Percentiles rank a stretch among this genome's conserved stretches.
phyloP scores from a whole-genome alignment of 306 rosid species.

The Neltuma alba region DNA sequence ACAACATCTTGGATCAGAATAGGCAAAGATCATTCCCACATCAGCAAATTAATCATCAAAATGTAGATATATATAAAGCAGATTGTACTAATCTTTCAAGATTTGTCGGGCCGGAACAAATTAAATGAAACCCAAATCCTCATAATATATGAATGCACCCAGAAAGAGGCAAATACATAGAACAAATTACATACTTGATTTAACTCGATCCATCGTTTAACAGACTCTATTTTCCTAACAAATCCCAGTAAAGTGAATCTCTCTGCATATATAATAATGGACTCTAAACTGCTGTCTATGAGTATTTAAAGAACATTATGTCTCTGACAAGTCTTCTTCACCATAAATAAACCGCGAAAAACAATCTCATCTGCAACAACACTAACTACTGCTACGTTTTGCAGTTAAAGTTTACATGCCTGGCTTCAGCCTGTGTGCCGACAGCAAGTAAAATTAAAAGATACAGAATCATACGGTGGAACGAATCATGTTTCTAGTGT shows the following conservation, averaged over 20 bases:
- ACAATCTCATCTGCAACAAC: background rate
- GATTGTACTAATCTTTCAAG: background rate
- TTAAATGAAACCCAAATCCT: constrained; percentile 10
- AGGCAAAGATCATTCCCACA: constrained; percentile 9
- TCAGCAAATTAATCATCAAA: background rate
- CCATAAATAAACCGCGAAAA: background rate
- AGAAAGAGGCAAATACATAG: background rate
- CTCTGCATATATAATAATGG: background rate
- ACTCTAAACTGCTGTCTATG: background rate
- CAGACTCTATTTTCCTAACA: background rate
- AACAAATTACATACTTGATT: background rate
- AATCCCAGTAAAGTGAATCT: background rate
- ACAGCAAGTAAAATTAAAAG: constrained; percentile 4
- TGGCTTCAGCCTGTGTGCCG: constrained; percentile 74
- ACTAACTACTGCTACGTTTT: background rate
- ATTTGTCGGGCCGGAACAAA: background rate
- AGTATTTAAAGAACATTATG: constrained; percentile 4
- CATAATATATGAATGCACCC: background rate
- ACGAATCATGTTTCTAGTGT: constrained; percentile 25
- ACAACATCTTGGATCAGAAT: background rate
- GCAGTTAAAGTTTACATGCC: constrained; percentile 37
- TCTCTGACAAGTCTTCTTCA: constrained; percentile 3
- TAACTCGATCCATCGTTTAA: background rate
- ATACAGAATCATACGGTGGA: background rate
- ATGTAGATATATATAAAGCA: background rate